Evolutionary conservation across 257 asterid species (phyloP), one percentile per base, ranked within the genome.

Genomic region (Scutellaria minor): DNA sequence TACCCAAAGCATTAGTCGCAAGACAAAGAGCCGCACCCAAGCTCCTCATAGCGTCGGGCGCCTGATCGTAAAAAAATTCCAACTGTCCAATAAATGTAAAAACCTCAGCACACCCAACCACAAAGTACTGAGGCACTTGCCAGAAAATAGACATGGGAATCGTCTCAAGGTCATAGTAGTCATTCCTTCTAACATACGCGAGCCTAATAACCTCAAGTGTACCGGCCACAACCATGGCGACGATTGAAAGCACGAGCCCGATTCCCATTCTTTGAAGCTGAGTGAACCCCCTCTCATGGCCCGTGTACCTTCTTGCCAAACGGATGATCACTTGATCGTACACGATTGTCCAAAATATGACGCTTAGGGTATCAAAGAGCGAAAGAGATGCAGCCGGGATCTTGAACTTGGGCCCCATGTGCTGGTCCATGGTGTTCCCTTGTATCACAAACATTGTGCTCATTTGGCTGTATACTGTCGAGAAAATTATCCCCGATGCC

Each of bases 31-130:
- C 98, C 0, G 95, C 78, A 74, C 93, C 86, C 75, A 93, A 44
- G 70, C 98, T 93, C 62, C 97, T 81, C 97, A 93, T 86, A 0
- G 88, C 93, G 35, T 90, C 97, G 0, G 98, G 98, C 7, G 98
- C 98, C 57, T 93, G 93, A 51, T 93, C 98, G 13, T 93, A 93
- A 73, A 87, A 93, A 79, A 90, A 90, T 66, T 93, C 98, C 14
- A 93, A 40, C 27, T 90, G 96, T 24, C 97, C 97, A 0, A 93
- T 82, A 15, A 90, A 88, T 0, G 93, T 88, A 71, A 93, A 90
- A 0, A 92, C 98, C 42, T 92, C 98, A 0, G 98, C 93, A 22
- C 95, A 87, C 2, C 97, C 98, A 6, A 92, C 77, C 10, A 93
- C 64, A n/a, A 93, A 86, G 47, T 93, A 93, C 48, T 87, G 93